Base-by-base conservation (phyloP, 2,329 filamentous ascomycete species). In the Eurotiales sp. region DNA sequence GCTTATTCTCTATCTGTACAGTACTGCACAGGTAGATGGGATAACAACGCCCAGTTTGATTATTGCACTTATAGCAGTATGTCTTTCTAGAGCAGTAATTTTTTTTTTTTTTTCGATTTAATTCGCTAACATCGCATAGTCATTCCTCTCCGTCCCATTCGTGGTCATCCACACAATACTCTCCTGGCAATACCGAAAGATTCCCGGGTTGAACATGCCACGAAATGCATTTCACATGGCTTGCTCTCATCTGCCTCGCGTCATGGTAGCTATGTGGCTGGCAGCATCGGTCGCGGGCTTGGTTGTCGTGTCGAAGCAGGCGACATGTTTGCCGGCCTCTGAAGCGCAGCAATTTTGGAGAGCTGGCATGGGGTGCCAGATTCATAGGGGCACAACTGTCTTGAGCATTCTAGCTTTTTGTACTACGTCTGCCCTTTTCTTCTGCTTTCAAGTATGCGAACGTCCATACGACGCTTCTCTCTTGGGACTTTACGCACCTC, bases 381-480 rank as follows among this genome's bases (percentile, higher is more conserved):
- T 72, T 34, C 67, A 71, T 49, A 58, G 68, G 25, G 59, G 61
- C 0, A 57, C 59, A 2, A 63, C 71, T 14, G 64, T 69, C 25
- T 55, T 70, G 7, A 61, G 66, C 0, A 61, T 70, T 11, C 37
- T 68, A 3, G 60, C 67, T 32, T 61, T 72, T 43, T 51, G 68
- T 11, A 67, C 64, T 2, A 56, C 67, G n/a, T 68, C 65, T 39
- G 60, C 63, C 1, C 63, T 69, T 22, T 71, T 71, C 49, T 69
- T 68, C 52, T 64, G 67, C 6, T 60, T 66, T 22, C 64, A 72
- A 51, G 56, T 71, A 17, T 70, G 64, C 43, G 62, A 67, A 46
- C 61, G 67, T 21, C 66, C 68, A 25, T 71, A 70, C 46, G 64
- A 70, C 32, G 60, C 70, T 3, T 71, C 69, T 1, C 54, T 72